Conservation (phyloP, 2,329 filamentous ascomycete genomes). For the Arthroderma sp. region DNA sequence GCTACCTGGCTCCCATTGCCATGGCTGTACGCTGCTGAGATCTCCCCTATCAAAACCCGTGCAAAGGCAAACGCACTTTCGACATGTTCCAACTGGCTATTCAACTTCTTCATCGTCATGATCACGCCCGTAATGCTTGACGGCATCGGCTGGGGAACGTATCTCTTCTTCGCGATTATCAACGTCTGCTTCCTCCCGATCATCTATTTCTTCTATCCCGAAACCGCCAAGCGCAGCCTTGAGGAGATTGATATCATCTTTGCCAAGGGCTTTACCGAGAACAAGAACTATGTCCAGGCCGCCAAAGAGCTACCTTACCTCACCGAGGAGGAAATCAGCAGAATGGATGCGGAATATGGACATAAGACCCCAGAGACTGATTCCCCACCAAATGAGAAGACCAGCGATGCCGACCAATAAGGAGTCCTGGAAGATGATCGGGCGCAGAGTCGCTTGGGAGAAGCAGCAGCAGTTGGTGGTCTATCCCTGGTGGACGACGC, state of each 20-base stretch:
- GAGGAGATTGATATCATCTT: constrained; percentile 20
- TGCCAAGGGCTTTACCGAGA: constrained; percentile 20
- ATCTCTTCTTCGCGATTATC: constrained; percentile 27
- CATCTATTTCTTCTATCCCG: constrained; percentile 41
- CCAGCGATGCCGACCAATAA: not conserved
- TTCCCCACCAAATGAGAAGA: not conserved
- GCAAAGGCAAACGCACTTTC: constrained; percentile 15
- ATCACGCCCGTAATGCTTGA: constrained; percentile 18
- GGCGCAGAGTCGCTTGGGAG: not conserved
- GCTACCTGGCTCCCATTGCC: constrained; percentile 48
- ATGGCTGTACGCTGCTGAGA: constrained; percentile 17
- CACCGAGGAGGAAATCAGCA: constrained; percentile 4
- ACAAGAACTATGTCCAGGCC: constrained; percentile 4
- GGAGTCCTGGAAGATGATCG: not conserved
- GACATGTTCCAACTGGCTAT: constrained; percentile 21
- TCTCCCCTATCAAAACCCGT: constrained; percentile 15
- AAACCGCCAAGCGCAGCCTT: constrained; percentile 40
- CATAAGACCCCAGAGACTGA: not conserved
- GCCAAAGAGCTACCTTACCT: constrained; percentile 7
- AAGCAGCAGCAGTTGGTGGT: not conserved
- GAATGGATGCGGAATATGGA: not conserved
- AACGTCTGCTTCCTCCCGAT: constrained; percentile 30
- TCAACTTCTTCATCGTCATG: constrained; percentile 19
- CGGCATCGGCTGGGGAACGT: constrained; percentile 26
- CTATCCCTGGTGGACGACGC: not conserved